Evolutionary conservation across 805 yeast genomes (phyloP).

Genomic region (Metschnikowia hibisci): DNA sequence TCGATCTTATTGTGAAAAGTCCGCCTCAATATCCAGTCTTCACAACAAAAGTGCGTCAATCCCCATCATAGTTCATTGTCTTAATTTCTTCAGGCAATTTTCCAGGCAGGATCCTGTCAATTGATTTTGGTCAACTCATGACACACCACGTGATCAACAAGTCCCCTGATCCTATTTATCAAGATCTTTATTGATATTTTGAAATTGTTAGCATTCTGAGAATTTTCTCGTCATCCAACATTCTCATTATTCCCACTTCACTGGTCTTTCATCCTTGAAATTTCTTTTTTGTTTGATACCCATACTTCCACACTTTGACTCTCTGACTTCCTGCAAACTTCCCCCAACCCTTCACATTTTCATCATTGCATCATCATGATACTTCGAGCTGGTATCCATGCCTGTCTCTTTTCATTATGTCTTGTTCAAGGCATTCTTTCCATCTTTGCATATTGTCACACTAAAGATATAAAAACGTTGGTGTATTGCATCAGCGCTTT

Average conservation of each 20-base stretch:
- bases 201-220: no score
- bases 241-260: no score
- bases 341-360: no score
- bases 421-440: constrained; percentile 12
- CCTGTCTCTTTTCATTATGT: constrained; percentile 10
- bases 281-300: no score
- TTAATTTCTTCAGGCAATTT: neutral
- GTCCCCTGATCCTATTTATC: no score
- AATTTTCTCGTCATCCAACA: no score
- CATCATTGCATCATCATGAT: neutral
- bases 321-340: no score
- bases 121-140: no score
- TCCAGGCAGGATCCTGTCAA: constrained; percentile 1
- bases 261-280: no score
- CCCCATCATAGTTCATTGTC: neutral
- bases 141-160: no score
- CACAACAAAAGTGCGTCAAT: constrained; percentile 9
- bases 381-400: constrained; percentile 4
- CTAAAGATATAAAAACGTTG: neutral
- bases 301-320: no score
- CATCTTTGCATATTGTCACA: constrained; percentile 6
- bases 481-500: neutral
- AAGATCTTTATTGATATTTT: no score
- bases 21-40: neutral
- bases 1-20: neutral